phyloP scores from a whole-genome alignment of 345 rosid genomes.

The Syzygium oleosum region DNA sequence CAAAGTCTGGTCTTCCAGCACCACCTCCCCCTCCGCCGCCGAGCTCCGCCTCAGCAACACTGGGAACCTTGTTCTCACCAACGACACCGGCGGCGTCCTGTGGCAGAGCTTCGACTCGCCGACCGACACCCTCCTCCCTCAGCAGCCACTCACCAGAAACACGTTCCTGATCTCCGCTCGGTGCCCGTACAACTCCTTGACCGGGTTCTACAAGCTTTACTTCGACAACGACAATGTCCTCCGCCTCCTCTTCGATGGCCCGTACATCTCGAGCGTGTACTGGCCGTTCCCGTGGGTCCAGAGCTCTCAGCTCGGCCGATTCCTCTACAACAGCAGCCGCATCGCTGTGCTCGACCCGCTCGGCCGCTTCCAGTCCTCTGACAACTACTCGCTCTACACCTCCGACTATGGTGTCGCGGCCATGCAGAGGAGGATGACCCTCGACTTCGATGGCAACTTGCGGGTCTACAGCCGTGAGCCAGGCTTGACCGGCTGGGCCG shows the following conservation, averaged over 20 bases:
- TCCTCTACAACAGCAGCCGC: constrained; percentile 10
- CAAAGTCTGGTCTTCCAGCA: constrained; percentile 7
- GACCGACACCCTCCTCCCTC: constrained; percentile 33
- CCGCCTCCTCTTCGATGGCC: constrained; percentile 7
- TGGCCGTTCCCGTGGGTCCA: constrained; percentile 7
- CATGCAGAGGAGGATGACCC: constrained; percentile 13
- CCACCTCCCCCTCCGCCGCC: background rate
- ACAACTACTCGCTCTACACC: constrained; percentile 3
- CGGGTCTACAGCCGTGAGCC: constrained; percentile 17
- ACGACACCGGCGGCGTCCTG: background rate
- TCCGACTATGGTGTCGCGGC: constrained; percentile 9
- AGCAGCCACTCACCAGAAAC: constrained; percentile 10
- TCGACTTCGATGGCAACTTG: constrained; percentile 31
- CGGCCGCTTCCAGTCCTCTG: constrained; percentile 17
- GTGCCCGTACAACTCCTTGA: constrained; percentile 13
- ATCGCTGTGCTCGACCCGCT: constrained; percentile 4
- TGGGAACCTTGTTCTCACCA: constrained; percentile 13
- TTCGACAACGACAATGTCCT: constrained; percentile 10
- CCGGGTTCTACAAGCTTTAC: constrained; percentile 11
- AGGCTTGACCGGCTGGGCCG: constrained; percentile 3
- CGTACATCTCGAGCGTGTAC: constrained; percentile 3
- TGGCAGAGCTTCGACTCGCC: constrained; percentile 29
- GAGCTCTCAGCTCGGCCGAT: background rate
- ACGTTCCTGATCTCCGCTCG: constrained; percentile 12
- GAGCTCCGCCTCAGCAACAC: constrained; percentile 2